A percentile compares a stretch with the other conserved stretches of the same genome.
phyloP scores from a whole-genome alignment of 768 basidiomycete species.

The Auricularia sp. region DNA sequence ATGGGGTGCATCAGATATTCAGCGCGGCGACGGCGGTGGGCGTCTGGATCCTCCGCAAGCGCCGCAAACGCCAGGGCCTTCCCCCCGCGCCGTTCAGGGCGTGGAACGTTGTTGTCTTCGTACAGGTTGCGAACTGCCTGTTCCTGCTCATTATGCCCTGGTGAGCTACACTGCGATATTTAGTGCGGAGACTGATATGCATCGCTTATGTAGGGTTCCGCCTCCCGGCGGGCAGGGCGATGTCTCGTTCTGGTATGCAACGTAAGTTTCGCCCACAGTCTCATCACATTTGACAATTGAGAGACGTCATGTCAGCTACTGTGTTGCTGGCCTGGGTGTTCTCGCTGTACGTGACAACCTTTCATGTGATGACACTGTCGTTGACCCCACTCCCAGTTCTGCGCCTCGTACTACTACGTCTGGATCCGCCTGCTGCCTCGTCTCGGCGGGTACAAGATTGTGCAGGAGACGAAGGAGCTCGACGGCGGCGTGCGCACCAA shows the following conservation, averaged over 20 bases:
- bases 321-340: conserved; percentile 21
- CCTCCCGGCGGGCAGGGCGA: conserved; percentile 19
- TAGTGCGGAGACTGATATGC: too few relatives aligned
- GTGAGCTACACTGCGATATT: conserved; percentile 13
- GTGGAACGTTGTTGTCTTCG: conserved; percentile 14
- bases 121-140: conserved; percentile 15
- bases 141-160: conserved; percentile 28
- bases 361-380: too few relatives aligned
- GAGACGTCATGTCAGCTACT: conserved; percentile 13
- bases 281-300: too few relatives aligned
- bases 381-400: conserved; percentile 8
- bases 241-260: conserved; percentile 24
- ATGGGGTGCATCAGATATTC: conserved; percentile 15
- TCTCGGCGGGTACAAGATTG: conserved; percentile 35
- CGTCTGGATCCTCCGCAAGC: conserved; percentile 21
- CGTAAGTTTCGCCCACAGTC: conserved; percentile 7
- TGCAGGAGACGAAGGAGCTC: conserved; percentile 21
- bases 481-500: conserved; percentile 11
- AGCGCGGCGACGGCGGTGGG: conserved; percentile 20
- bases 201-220: conserved; percentile 14
- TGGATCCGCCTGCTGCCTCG: conserved; percentile 39
- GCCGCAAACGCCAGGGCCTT: conserved; percentile 18
- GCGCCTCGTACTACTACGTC: conserved; percentile 21
- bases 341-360: conserved; percentile 11
- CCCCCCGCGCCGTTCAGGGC: conserved; percentile 15